Evolutionary conservation across 176 grass and related monocot genomes (phyloP).

Genomic region (sorghum (Sorghum bicolor)): Sorghum_bicolor_NCBIv3 NC_012870.2:18273501-18274000

Average conservation of each 20-base stretch:
- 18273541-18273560: no score
- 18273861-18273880: conserved; percentile 68
- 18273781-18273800: conserved; percentile 84
- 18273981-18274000: conserved; percentile 61
- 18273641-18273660: not conserved
- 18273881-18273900: conserved; percentile 64
- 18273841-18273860: conserved; percentile 73
- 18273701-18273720: not conserved
- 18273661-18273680: not conserved
- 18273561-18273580: no score
- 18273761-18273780: conserved; percentile 86
- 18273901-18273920: conserved; percentile 80
- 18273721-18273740: not conserved
- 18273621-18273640: not conserved
- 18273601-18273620: no score
- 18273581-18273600: no score
- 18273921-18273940: conserved; percentile 66
- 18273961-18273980: conserved; percentile 74
- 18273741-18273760: conserved; percentile 65
- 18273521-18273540: no score
- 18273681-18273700: not conserved
- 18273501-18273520: no score
- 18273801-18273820: conserved; percentile 61
- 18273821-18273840: conserved; percentile 70
- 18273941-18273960: conserved; percentile 69